A percentile compares a stretch with the other conserved stretches of the same genome.
Evolutionary conservation across 257 asterid species (phyloP).

Genomic region (Scutellaria galericulata): DNA sequence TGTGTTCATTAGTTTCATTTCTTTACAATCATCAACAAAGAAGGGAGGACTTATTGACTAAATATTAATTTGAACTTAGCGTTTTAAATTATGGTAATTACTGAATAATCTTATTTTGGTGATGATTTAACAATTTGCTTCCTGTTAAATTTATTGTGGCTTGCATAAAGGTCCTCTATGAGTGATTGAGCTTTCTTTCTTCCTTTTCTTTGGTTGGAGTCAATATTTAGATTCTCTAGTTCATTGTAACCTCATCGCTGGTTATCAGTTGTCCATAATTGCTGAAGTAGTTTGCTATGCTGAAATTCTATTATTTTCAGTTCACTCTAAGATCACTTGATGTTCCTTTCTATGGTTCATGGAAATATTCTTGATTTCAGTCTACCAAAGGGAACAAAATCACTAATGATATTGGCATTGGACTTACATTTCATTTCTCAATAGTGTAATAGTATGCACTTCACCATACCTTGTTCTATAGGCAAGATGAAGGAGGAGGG

Average conservation of each 20-base stretch:
- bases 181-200: neutral
- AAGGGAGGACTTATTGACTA: neutral
- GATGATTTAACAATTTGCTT: neutral
- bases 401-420: neutral
- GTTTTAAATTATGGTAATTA: neutral
- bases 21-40: neutral
- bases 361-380: neutral
- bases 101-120: neutral
- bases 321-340: neutral
- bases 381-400: neutral
- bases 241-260: conserved; percentile 4
- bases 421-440: neutral
- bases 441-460: neutral
- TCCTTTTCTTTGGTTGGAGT: conserved; percentile 16
- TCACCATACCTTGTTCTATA: neutral
- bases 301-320: neutral
- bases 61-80: neutral
- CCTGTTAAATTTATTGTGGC: neutral
- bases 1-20: neutral
- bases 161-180: conserved; percentile 1
- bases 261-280: conserved; percentile 15
- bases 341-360: neutral
- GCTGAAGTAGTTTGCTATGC: conserved; percentile 19
- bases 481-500: neutral
- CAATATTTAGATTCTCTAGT: neutral